A percentile compares a stretch with the other conserved stretches of the same genome.
These are phyloP conservation scores for Dactylis glomerata DNA, from an alignment of 176 grass and related monocot species.

Conservation along the genomic window DNA sequence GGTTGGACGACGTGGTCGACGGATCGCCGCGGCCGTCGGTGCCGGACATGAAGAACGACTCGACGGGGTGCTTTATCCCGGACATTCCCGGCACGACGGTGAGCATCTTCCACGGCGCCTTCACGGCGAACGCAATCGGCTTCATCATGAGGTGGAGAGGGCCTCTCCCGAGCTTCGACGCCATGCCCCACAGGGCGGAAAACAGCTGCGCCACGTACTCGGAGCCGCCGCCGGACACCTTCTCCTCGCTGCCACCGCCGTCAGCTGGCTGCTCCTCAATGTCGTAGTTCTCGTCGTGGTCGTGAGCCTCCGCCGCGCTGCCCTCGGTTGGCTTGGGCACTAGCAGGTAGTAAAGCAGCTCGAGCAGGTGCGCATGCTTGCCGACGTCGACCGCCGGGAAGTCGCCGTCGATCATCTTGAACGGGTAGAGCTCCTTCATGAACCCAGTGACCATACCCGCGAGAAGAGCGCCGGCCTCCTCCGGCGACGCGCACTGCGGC, in stretches of 20 bases:
- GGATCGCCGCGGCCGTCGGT: constrained; percentile 32
- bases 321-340: constrained; percentile 44
- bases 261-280: constrained; percentile 37
- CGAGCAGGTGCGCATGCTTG: constrained; percentile 62
- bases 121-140: constrained; percentile 55
- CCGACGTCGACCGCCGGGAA: constrained; percentile 52
- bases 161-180: constrained; percentile 38
- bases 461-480: constrained; percentile 43
- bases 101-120: constrained; percentile 87
- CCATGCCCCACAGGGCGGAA: constrained; percentile 33
- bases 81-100: constrained; percentile 60
- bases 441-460: constrained; percentile 60
- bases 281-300: constrained; percentile 41
- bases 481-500: constrained; percentile 34
- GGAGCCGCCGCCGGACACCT: not conserved
- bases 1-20: not conserved
- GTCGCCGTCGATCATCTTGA: constrained; percentile 56
- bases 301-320: not conserved
- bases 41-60: constrained; percentile 41
- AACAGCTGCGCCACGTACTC: constrained; percentile 52
- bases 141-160: constrained; percentile 48
- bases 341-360: constrained; percentile 68
- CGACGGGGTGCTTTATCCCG: constrained; percentile 47
- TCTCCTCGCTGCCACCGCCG: not conserved
- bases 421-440: constrained; percentile 66